Base-by-base conservation (phyloP, 257 asterid species). In the Jaltomata sinuosa region DNA sequence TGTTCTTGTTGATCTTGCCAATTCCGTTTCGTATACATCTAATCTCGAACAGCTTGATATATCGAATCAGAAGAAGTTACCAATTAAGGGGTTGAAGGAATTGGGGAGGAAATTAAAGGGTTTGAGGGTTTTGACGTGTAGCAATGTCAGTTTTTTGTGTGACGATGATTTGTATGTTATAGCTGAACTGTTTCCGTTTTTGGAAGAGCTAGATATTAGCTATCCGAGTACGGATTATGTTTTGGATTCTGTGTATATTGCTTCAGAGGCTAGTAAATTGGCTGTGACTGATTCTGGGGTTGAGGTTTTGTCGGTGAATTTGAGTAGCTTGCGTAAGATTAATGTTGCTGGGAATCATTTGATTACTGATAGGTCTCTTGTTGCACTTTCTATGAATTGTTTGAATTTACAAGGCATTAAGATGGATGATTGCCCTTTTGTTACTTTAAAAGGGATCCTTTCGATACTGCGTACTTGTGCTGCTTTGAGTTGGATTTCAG, bases 331-430 rank as follows among this genome's bases (percentile, higher is more conserved):
- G 85, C 71, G 80, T 11, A 85, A 62, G 59, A 72, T 85, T 10
- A 82, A 62, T 74, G 6, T 85, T 76, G 76, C 88, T 19, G 88
- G 88, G 76, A 85, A 85, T 85, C 69, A 82, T 76, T 49, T 80
- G 64, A 62, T 85, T 68, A 80, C 82, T 11, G 82, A 85, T 85
- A 85, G 38, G 62, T 85, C 84, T 3, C 54, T 85, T 80, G 54
- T 32, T 64, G 52, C 81, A 8, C 76, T 85, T 54, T 65, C 84
- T 2, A 59, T 22, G 47, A 80, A 85, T 80, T 68, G 87, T 38
- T 69, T 40, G 62, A 40, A 50, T 80, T 45, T 85, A 36, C 65
- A 80, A 67, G 80, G 74, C 3, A 1, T 80, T 80, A 64, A 40
- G 29, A 34, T 68, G 32, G 49, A 49, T 45, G 82, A 67, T 85